Conservation (phyloP, 2,329 filamentous ascomycete genomes). For the Sclerotiophoma versabilis region DNA sequence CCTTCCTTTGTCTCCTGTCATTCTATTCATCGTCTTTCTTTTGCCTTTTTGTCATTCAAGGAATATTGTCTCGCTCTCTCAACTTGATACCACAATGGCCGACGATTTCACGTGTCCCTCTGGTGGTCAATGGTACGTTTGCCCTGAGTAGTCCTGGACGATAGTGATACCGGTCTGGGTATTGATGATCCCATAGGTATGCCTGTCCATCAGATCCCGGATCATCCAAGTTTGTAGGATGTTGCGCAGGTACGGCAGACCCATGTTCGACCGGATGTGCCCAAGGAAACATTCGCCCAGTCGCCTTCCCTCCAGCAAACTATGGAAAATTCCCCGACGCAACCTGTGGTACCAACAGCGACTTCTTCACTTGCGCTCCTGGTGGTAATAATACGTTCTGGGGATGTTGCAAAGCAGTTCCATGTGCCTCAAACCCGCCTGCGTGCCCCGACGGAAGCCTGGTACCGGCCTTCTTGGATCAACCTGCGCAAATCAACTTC, state of each 20-base stretch:
- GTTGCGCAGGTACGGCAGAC: constrained; percentile 43
- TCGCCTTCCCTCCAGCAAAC: constrained; percentile 42
- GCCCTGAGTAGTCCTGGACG: neutral
- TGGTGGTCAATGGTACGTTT: constrained; percentile 32
- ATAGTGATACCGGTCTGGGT: neutral
- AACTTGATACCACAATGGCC: constrained; percentile 16
- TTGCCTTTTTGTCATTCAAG: constrained; percentile 8
- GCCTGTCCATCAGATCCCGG: constrained; percentile 28
- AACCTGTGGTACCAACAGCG: constrained; percentile 35
- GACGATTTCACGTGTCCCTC: constrained; percentile 30
- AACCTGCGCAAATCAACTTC: constrained; percentile 25
- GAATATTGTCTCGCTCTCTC: constrained; percentile 10
- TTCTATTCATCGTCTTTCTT: constrained; percentile 7
- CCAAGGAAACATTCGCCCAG: constrained; percentile 40
- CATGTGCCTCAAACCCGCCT: constrained; percentile 34
- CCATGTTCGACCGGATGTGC: constrained; percentile 50
- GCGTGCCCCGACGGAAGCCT: neutral
- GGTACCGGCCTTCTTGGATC: constrained; percentile 27
- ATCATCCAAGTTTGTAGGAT: constrained; percentile 49
- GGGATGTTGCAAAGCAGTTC: constrained; percentile 50
- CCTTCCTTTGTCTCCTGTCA: constrained; percentile 9
- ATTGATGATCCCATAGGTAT: constrained; percentile 30
- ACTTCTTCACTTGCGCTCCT: constrained; percentile 48
- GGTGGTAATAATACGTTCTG: constrained; percentile 37
- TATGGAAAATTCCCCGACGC: constrained; percentile 45